Evolutionary conservation across 441 rosid species (phyloP).

Genomic region (Adansonia grandidieri): DNA sequence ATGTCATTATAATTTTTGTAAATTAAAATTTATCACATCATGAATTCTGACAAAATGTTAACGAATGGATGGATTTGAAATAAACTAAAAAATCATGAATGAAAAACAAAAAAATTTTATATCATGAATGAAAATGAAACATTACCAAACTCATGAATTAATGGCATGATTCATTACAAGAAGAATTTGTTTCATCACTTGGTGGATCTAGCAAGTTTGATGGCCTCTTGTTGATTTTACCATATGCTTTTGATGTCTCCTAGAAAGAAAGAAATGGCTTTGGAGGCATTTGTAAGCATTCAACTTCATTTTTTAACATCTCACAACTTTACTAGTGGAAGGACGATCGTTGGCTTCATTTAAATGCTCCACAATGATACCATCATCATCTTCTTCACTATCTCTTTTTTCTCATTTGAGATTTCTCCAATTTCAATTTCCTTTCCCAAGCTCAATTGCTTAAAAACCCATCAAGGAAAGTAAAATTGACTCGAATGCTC

Average conservation of each 20-base stretch:
- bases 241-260: background rate
- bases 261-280: background rate
- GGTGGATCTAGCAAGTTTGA: background rate
- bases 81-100: background rate
- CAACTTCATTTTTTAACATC: slow-evolving; percentile 4
- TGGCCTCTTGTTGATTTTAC: background rate
- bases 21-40: too few relatives aligned
- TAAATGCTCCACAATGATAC: slow-evolving; percentile 26
- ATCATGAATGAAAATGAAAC: too few relatives aligned
- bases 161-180: background rate
- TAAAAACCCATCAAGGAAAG: slow-evolving; percentile 19
- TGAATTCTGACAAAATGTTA: too few relatives aligned
- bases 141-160: background rate
- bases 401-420: background rate
- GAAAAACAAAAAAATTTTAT: background rate
- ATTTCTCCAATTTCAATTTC: slow-evolving; percentile 1
- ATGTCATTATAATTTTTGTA: too few relatives aligned
- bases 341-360: slow-evolving; percentile 13
- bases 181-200: background rate
- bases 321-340: slow-evolving; percentile 18
- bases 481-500: background rate
- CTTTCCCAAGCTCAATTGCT: background rate
- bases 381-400: slow-evolving; percentile 20
- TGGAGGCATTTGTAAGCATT: slow-evolving; percentile 19
- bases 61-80: background rate